Base-by-base conservation (phyloP, 805 yeast species). In the Schwanniomyces pseudopolymorphus region DNA sequence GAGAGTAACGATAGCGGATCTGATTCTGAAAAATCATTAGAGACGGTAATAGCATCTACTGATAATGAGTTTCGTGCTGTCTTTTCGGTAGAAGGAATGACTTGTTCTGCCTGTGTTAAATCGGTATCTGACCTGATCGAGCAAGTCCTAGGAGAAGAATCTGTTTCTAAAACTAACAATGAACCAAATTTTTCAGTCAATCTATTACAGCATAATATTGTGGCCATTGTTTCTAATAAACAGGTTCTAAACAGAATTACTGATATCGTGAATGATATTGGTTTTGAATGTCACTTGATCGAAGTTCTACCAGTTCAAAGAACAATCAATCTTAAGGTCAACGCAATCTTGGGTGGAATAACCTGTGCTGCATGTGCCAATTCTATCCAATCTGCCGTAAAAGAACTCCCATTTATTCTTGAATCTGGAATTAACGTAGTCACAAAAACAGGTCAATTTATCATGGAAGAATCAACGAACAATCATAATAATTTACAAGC, bases 311-410 rank as follows among this genome's bases (percentile, higher is more conserved):
- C 89, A 0, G 75, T 83, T 3, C 74, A 74, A 26, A 67, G 78
- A 27, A 67, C 79, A 5, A 56, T 68, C 5, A 76, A 74, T 45
- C 77, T 69, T 53, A 77, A 75, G 53, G 78, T 84, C 7, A 67
- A 74, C 9, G 89, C 89, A 0, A 65, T 81, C 0, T 80, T 87
- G 38, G 87, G 85, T 9, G 92, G 91, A 3, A 85, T 86, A 61
- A 81, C 89, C 0, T 87, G 92, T 64, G 82, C 87, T 6, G 80
- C 89, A 0, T 84, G 94, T 62, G 81, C 81, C 1, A 73, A 73
- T 35, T 69, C 91, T 0, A 78, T 87, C 9, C 64, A 70, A 8
- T 63, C 71, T 7, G 74, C 79, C 26, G 79, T 70, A 21, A 59
- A 59, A 27, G 75, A 69, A 4, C 56, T 84, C 33, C 75, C 79